Conservation (phyloP, 768 basidiomycete genomes). For the Epithele typhae region DNA sequence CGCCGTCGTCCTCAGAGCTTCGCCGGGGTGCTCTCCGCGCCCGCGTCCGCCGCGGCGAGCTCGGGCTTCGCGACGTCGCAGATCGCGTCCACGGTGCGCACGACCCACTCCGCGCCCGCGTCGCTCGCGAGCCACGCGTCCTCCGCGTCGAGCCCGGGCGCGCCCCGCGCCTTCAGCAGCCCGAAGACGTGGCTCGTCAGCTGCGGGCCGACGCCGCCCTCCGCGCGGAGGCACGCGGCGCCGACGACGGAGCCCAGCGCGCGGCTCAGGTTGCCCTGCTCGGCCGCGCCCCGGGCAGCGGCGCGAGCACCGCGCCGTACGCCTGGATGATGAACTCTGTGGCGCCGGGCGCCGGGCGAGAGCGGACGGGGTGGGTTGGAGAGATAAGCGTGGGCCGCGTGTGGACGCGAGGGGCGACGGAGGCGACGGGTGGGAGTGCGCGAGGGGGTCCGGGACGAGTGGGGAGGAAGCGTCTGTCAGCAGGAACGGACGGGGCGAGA, state of each 20-base stretch:
- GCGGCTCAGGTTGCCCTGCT: constrained; percentile 83
- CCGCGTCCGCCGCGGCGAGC: constrained; percentile 34
- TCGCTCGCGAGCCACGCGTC: constrained; percentile 81
- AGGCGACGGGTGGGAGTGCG: neutral
- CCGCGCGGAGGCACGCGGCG: constrained; percentile 80
- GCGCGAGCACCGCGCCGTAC: constrained; percentile 76
- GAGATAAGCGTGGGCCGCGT: no score
- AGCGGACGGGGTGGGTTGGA: neutral
- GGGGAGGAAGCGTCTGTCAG: no score
- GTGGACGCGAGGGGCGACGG: no score
- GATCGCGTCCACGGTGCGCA: constrained; percentile 78
- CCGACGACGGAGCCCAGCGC: constrained; percentile 82
- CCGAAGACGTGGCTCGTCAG: constrained; percentile 87
- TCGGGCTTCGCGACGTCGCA: constrained; percentile 59
- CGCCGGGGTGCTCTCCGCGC: constrained; percentile 34
- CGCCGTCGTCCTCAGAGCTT: constrained; percentile 42
- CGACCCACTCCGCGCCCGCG: constrained; percentile 86
- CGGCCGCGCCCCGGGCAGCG: constrained; percentile 55
- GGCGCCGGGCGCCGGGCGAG: no score
- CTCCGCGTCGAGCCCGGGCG: constrained; percentile 56
- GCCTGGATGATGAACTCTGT: constrained; percentile 83
- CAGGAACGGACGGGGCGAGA: no score
- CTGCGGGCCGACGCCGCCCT: constrained; percentile 82
- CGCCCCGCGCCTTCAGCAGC: constrained; percentile 75
- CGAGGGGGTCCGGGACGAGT: neutral